These are phyloP conservation scores for Glycine tomentella DNA, from an alignment of 306 rosid genomes.

Conservation along the genomic window DNA sequence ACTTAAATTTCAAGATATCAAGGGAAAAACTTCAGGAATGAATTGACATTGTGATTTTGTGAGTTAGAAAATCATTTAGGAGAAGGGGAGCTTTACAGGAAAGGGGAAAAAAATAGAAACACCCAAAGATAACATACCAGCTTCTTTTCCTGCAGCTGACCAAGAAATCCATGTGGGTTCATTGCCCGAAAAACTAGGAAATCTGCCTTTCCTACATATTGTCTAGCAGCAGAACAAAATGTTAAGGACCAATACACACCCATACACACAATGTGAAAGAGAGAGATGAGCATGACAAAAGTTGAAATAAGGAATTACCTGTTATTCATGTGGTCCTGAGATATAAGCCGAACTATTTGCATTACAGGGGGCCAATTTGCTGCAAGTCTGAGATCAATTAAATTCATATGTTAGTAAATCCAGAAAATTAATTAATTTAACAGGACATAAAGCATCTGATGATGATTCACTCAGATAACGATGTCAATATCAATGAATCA, in stretches of 20 bases:
- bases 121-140: slow-evolving; percentile 87
- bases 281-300: slow-evolving; percentile 7
- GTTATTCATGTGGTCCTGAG: slow-evolving; percentile 98
- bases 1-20: slow-evolving; percentile 1
- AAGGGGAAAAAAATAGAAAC: too few species aligned
- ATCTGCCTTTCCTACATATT: slow-evolving; percentile 97
- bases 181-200: slow-evolving; percentile 94
- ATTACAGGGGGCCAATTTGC: slow-evolving; percentile 92
- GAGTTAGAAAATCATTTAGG: too few species aligned
- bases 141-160: slow-evolving; percentile 95
- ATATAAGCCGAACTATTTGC: slow-evolving; percentile 95
- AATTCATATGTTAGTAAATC: slow-evolving; percentile 39
- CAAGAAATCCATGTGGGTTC: slow-evolving; percentile 94
- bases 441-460: slow-evolving; percentile 19
- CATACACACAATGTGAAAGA: neutral
- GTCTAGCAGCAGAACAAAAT: slow-evolving; percentile 59
- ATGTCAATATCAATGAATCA: neutral
- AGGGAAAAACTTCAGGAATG: neutral
- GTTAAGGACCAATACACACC: neutral
- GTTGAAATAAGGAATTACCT: slow-evolving; percentile 57
- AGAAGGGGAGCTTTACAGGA: too few species aligned
- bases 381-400: slow-evolving; percentile 79
- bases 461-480: slow-evolving; percentile 13
- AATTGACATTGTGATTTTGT: neutral
- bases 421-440: slow-evolving; percentile 28